These are phyloP conservation scores for Cladosporium sp. DNA, from an alignment of 2,329 filamentous ascomycete species.

Conservation along the genomic window DNA sequence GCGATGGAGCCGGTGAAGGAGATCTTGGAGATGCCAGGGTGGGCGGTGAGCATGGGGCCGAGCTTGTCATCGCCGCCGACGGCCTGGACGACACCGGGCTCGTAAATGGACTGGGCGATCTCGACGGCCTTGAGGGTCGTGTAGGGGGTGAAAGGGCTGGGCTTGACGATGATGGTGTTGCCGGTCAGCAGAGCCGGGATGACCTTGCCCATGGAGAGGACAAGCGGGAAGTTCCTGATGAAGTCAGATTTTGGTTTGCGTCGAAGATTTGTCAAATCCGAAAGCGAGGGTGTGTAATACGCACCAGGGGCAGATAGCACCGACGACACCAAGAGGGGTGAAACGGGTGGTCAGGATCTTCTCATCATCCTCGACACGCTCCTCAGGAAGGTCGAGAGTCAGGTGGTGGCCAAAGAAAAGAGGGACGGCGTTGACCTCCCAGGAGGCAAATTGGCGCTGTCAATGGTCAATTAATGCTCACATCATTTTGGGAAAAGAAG, in stretches of 20 bases:
- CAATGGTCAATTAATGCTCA: constrained; percentile 9
- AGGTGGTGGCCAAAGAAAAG: constrained; percentile 35
- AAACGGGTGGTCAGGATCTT: constrained; percentile 43
- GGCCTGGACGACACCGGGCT: constrained; percentile 56
- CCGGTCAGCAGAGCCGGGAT: constrained; percentile 50
- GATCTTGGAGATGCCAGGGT: constrained; percentile 57
- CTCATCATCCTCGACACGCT: constrained; percentile 41
- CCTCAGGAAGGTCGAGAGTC: constrained; percentile 32
- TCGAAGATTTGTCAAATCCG: neutral
- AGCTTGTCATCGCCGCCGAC: constrained; percentile 56
- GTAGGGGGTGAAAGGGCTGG: constrained; percentile 52
- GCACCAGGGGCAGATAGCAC: constrained; percentile 40
- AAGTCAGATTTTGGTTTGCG: neutral
- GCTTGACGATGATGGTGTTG: constrained; percentile 34
- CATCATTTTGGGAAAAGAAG: neutral
- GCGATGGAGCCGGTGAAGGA: constrained; percentile 57
- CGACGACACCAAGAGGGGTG: constrained; percentile 43
- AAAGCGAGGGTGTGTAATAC: neutral
- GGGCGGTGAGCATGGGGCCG: constrained; percentile 53
- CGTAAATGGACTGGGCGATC: constrained; percentile 52
- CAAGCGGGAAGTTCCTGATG: constrained; percentile 45
- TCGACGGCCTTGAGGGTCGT: constrained; percentile 55
- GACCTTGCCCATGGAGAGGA: constrained; percentile 49
- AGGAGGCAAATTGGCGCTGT: constrained; percentile 36
- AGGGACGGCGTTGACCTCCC: constrained; percentile 33